phyloP scores from a whole-genome alignment of 768 basidiomycete genomes.

The Kwoniella dendrophila region DNA sequence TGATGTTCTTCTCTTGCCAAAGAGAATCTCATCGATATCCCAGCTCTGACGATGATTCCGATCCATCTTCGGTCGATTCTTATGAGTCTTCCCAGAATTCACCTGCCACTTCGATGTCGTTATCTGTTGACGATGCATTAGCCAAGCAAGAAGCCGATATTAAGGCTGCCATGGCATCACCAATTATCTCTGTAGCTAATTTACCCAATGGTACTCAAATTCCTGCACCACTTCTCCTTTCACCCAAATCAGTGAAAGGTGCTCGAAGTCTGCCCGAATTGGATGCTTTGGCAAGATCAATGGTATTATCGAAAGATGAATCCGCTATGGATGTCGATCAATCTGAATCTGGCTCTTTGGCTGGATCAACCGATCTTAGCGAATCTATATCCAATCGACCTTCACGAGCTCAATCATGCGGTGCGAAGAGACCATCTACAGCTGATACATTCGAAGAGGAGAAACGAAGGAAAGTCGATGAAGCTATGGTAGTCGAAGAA shows the following conservation, averaged over 20 bases:
- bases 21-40: neutral
- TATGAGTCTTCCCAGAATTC: constrained; percentile 30
- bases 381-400: constrained; percentile 29
- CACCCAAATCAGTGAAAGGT: constrained; percentile 24
- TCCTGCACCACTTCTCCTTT: constrained; percentile 15
- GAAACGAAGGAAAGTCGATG: constrained; percentile 42
- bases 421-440: constrained; percentile 38
- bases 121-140: constrained; percentile 20
- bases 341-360: constrained; percentile 16
- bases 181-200: constrained; percentile 23
- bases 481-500: constrained; percentile 50
- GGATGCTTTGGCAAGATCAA: constrained; percentile 27
- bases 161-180: constrained; percentile 41
- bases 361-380: constrained; percentile 10
- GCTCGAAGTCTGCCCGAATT: constrained; percentile 33
- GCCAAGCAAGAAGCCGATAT: constrained; percentile 32
- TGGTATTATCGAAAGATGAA: constrained; percentile 22
- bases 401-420: constrained; percentile 42
- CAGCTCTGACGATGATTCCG: constrained; percentile 23
- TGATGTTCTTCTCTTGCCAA: constrained; percentile 34
- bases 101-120: constrained; percentile 23
- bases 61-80: constrained; percentile 15
- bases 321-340: constrained; percentile 36
- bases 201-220: constrained; percentile 1
- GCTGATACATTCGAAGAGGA: constrained; percentile 36